phyloP scores from a whole-genome alignment of 345 rosid species.

The Psidium friedrichsthalianum region DNA sequence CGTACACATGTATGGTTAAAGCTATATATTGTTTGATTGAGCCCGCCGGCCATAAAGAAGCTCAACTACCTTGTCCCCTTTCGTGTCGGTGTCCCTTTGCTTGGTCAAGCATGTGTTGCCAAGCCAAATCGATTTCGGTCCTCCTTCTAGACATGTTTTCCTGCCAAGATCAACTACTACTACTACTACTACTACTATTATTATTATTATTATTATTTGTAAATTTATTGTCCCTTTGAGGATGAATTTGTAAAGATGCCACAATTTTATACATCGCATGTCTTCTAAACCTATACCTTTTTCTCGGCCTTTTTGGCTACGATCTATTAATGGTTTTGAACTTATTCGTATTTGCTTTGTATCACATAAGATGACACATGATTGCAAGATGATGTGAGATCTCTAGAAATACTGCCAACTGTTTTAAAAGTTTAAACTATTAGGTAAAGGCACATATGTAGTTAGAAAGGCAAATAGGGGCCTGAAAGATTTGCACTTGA shows the following conservation, averaged over 20 bases:
- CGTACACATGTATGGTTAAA: not conserved
- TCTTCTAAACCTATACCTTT: conserved; percentile 15
- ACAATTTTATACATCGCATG: not conserved
- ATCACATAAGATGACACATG: not conserved
- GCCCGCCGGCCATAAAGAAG: not conserved
- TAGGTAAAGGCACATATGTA: too few species aligned
- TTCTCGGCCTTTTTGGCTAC: conserved; percentile 51
- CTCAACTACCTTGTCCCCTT: not conserved
- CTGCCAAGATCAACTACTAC: not conserved
- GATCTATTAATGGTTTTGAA: conserved; percentile 4
- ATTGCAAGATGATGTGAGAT: not conserved
- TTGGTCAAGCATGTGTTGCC: not conserved
- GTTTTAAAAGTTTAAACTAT: too few species aligned
- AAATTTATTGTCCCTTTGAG: not conserved
- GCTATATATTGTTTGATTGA: not conserved
- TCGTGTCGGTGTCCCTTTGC: not conserved
- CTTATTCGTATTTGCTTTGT: not conserved
- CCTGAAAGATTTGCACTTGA: too few species aligned
- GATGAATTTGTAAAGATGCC: not conserved
- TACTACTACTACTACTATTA: too few species aligned
- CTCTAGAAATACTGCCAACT: too few species aligned
- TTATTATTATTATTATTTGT: not conserved
- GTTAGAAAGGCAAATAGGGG: too few species aligned
- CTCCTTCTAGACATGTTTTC: not conserved
- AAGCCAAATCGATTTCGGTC: not conserved